Base-by-base conservation (phyloP, 192 early-diverging fungal species). In the Phycomyces nitens region DNA sequence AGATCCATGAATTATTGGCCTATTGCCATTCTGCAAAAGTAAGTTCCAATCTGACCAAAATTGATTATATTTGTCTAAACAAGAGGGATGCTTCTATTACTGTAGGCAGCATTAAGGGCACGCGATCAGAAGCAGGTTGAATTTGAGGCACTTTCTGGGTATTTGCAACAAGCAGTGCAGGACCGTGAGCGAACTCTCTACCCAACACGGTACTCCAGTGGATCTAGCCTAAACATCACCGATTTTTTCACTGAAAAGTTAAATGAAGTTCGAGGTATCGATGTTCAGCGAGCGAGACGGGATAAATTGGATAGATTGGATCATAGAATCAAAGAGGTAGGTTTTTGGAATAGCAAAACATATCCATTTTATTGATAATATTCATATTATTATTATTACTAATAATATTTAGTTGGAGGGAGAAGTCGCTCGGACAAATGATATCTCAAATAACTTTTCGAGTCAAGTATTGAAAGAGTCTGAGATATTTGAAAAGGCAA, bases 41-140 rank as follows among this genome's bases (percentile, higher is more conserved):
- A 73, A 65, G 24, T 43, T 12, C 44, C 26, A 9, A 21, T 41
- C 29, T n/a, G n/a, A 47, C 12, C 44, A n/a, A 14, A 47, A 47
- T 34, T 34, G 29, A 34, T 5, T 34, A 34, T 7, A 34, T 2
- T 34, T 7, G 7, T 34, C 3, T 34, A 34, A 34, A 34, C 7
- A 7, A 34, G 41, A 12, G 39, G 55, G 16, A 10, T 16, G 1
- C 16, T 5, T 65, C 16, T 64, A 58, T 58, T 27, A 40, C 20
- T 29, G 24, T 71, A 79, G 87, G 89, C 89, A 58, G 81, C 90
- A 41, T 79, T 98, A 23, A 85, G 82, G 60, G 65, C 82, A 56
- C 76, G 95, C 20, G 96, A 98, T 75, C 94, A 98, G 73, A 97
- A 97, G 76, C 96, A 98, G 78, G 79, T 95, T 8, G 96, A 98